Conservation (phyloP, 768 basidiomycete species). For the Mycena filopes region DNA sequence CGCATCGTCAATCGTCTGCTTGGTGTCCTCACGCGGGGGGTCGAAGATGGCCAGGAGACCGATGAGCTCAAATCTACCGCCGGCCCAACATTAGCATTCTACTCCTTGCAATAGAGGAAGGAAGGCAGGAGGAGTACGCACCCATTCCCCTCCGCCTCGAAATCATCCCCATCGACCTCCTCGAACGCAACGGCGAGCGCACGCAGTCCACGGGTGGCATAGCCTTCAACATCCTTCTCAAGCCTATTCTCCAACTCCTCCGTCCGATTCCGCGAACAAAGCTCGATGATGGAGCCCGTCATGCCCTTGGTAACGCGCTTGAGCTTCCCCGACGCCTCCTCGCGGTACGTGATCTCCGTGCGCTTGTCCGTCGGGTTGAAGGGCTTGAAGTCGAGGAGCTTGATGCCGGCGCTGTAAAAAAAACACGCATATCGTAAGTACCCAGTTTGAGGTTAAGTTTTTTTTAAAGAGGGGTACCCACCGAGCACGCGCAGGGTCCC, state of each 20-base stretch:
- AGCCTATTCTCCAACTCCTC: conserved; percentile 90
- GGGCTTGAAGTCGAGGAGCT: conserved; percentile 97
- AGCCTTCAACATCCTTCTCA: conserved; percentile 96
- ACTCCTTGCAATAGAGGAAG: too few relatives aligned
- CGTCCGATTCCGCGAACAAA: conserved; percentile 97
- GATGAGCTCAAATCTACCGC: conserved; percentile 91
- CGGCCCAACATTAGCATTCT: too few relatives aligned
- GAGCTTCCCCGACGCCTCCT: conserved; percentile 90
- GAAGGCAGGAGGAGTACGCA: conserved; percentile 92
- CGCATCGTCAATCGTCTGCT: conserved; percentile 98
- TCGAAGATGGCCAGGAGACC: conserved; percentile 98
- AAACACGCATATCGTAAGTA: too few relatives aligned
- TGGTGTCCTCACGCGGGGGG: conserved; percentile 97
- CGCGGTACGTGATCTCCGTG: conserved; percentile 97
- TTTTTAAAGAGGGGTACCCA: too few relatives aligned
- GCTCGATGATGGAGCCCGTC: conserved; percentile 98
- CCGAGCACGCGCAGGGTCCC: conserved; percentile 79
- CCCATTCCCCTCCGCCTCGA: conserved; percentile 91
- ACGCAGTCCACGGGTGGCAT: conserved; percentile 94
- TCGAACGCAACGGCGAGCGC: conserved; percentile 97
- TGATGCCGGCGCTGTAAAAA: conserved; percentile 72
- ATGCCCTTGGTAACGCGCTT: conserved; percentile 99
- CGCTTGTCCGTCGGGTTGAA: conserved; percentile 99
- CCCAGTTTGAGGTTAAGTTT: too few relatives aligned
- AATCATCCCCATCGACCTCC: conserved; percentile 86